phyloP scores from a whole-genome alignment of 768 basidiomycete genomes.

The Naganishia onofrii region DNA sequence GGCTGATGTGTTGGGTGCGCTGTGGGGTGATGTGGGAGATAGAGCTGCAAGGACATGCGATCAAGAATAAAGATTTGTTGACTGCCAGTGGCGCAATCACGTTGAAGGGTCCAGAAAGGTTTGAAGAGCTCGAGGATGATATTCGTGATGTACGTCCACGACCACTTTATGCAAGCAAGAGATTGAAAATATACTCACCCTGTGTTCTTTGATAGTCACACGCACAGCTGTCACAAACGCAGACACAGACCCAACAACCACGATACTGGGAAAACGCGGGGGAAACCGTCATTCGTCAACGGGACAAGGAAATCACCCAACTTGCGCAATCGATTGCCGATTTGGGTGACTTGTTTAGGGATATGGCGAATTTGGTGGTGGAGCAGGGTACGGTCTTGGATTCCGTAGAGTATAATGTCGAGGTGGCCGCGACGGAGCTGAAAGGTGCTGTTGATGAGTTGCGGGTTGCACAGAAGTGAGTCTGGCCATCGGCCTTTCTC shows the following conservation, averaged over 20 bases:
- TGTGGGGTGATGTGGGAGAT: too few species aligned
- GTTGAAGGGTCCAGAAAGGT: constrained; percentile 73
- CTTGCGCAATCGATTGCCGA: constrained; percentile 88
- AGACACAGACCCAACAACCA: constrained; percentile 50
- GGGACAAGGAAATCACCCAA: constrained; percentile 73
- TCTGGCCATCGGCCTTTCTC: constrained; percentile 32
- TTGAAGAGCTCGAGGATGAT: constrained; percentile 86
- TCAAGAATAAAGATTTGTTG: constrained; percentile 91
- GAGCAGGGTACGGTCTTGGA: constrained; percentile 97
- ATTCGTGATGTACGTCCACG: constrained; percentile 69
- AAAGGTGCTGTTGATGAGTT: constrained; percentile 81
- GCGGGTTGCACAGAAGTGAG: constrained; percentile 73
- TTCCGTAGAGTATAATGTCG: constrained; percentile 95
- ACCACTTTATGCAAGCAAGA: neutral
- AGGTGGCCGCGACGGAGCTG: constrained; percentile 78
- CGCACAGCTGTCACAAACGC: constrained; percentile 42
- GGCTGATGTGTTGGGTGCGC: too few species aligned
- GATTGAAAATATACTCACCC: neutral
- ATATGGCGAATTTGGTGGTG: constrained; percentile 85
- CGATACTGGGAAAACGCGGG: constrained; percentile 35
- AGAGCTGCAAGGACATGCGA: constrained; percentile 96
- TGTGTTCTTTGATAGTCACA: constrained; percentile 17
- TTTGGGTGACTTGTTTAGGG: constrained; percentile 93
- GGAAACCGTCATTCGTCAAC: constrained; percentile 56
- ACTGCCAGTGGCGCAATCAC: constrained; percentile 80